Evolutionary conservation across 1,284 basidiomycete genomes (phyloP), one percentile per base, ranked within the genome.

Genomic region (Sporisorium iseilematis-ciliati): DNA sequence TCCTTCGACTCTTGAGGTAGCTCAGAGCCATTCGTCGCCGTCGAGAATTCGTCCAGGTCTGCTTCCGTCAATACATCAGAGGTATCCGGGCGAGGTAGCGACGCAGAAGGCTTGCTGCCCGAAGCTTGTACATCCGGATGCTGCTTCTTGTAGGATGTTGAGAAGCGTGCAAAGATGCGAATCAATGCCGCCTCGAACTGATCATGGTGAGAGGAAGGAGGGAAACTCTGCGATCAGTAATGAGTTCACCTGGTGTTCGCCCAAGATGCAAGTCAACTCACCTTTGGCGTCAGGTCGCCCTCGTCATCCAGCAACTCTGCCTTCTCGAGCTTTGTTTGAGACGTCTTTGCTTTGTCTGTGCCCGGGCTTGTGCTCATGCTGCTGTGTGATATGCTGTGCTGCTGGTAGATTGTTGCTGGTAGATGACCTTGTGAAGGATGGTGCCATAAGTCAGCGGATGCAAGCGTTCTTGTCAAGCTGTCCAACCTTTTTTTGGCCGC

Each of bases 31-130:
- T 80, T 80, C 4, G 77, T 77, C 14, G 45, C 62, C 7, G 61
- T 65, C 10, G 78, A 76, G 41, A 78, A 80, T 1, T 43, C 49
- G 41, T 80, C 77, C 54, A 80, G 43, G 26, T 70, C 78, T n/a
- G 56, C 66, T 31, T 77, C 73, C 10, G 63, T 74, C 54, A 67
- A 33, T 16, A 62, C 62, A 31, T 66, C 67, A 0, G 57, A 12
- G 18, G 49, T 48, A 7, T 53, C 49, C 1, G 68, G 73, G 1
- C 59, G 73, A 4, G 62, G 62, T 16, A 65, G 42, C 14, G 54
- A 48, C 26, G 43, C 38, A 3, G 35, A 25, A 2, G 61, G 7
- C 16, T 52, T 48, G 61, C 54, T 63, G 8, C 50, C 60, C 25
- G 31, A 41, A 8, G 61, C 55, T 5, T 53, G 26, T 14, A 45